Conservation (phyloP, 2,329 filamentous ascomycete species). For the Juglanconis sp. region DNA sequence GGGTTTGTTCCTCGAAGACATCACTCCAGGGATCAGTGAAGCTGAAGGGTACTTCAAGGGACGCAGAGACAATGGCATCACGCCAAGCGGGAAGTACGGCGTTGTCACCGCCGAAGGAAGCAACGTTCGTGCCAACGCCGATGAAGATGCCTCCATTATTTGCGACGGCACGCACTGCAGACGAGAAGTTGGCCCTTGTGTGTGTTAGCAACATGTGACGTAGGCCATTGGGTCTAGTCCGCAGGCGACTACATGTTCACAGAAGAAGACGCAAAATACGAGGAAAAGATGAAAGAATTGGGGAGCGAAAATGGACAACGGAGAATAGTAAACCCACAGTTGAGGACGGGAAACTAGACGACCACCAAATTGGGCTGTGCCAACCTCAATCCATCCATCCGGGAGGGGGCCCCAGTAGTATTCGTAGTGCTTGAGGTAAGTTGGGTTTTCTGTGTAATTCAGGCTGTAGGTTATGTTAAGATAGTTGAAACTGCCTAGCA, state of each 20-base stretch:
- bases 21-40: conserved; percentile 22
- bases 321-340: not conserved
- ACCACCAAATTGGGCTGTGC: conserved; percentile 31
- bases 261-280: no score
- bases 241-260: no score
- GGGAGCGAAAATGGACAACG: no score
- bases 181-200: conserved; percentile 7
- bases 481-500: conserved; percentile 23
- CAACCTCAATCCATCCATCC: conserved; percentile 31
- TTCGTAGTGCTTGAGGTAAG: conserved; percentile 31
- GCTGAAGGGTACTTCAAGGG: conserved; percentile 27
- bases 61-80: conserved; percentile 30
- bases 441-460: conserved; percentile 25
- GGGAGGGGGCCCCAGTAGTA: conserved; percentile 34
- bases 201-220: not conserved
- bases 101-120: conserved; percentile 26
- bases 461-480: conserved; percentile 24
- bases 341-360: conserved; percentile 32
- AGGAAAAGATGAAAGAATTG: no score
- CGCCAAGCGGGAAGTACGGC: conserved; percentile 38
- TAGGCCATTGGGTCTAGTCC: no score
- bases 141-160: conserved; percentile 16
- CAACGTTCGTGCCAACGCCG: conserved; percentile 14
- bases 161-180: conserved; percentile 1
- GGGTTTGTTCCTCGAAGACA: conserved; percentile 25